Evolutionary conservation across 805 yeast genomes (phyloP), one percentile per base, ranked within the genome.

Genomic region (Zygosaccharomyces siamensis): DNA sequence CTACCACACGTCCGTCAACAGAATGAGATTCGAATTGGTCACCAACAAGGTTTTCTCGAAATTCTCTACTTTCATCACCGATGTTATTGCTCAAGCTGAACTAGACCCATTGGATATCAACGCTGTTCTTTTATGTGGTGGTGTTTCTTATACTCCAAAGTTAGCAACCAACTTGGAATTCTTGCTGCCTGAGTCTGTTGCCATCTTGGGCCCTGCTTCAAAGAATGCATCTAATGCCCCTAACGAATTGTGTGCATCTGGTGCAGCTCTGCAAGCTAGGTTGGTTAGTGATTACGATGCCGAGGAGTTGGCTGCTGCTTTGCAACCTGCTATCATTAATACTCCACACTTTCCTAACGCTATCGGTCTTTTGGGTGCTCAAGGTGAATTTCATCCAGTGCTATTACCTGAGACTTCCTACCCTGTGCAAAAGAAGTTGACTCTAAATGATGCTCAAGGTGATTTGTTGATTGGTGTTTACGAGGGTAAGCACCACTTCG

Each of bases 231-330:
- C 93, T 49, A 66, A 83, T 53, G 80, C 87, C 72, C 97, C 99
- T 52, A 83, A 87, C 64, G 98, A 93, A 74, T 77, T 89, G 63
- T 75, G 85, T 56, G 83, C 95, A 56, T 84, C 95, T 64, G 99
- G 99, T 72, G 95, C 97, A 50, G 97, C 98, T 54, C 78, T 92
- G 67, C 98, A 93, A 77, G 99, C 97, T 45, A 81, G 95, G 33
- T 64, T 81, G 52, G 75, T 92, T 61, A 74, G 85, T 54, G 92
- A 85, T 62, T 95, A 88, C 61, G 93, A 84, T 63, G 89, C 79
- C 46, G 95, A 86, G 54, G 93, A 89, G 70, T 74, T 84, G 60
- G 73, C 76, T 42, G 95, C 89, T 72, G 83, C 93, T 49, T 73
- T 83, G 59, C 86, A 86, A 70, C 93, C 71, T 33, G 80, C 86